phyloP scores from a whole-genome alignment of 768 basidiomycete species.

The Tricholoma hemisulphureum region DNA sequence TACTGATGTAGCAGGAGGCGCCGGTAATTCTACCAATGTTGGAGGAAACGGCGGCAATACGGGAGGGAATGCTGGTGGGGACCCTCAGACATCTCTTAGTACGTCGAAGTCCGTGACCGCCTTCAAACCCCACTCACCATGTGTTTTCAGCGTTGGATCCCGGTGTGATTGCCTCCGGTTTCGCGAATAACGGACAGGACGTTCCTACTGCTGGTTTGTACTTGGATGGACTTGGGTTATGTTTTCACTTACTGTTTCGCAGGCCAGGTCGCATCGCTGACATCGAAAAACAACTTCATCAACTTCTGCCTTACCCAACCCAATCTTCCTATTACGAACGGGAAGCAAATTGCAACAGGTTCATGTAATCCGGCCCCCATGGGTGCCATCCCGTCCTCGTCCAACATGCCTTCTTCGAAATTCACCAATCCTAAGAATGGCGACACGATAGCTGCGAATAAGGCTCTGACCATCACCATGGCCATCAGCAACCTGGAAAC shows the following conservation, averaged over 20 bases:
- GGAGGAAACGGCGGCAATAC: slow-evolving; percentile 2
- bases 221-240: slow-evolving; percentile 11
- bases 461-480: slow-evolving; percentile 46
- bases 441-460: slow-evolving; percentile 40
- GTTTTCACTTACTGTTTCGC: slow-evolving; percentile 18
- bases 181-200: slow-evolving; percentile 49
- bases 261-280: slow-evolving; percentile 48
- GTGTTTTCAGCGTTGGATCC: slow-evolving; percentile 47
- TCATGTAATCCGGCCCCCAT: slow-evolving; percentile 59
- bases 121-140: not conserved
- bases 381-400: slow-evolving; percentile 45
- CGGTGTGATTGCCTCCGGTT: slow-evolving; percentile 45
- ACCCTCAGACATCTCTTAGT: slow-evolving; percentile 49
- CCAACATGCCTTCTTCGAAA: slow-evolving; percentile 45
- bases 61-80: slow-evolving; percentile 17
- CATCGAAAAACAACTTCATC: slow-evolving; percentile 61
- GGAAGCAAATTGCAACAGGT: slow-evolving; percentile 44
- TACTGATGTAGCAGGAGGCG: slow-evolving; percentile 1
- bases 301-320: slow-evolving; percentile 46
- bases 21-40: not conserved
- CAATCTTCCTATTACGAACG: slow-evolving; percentile 49
- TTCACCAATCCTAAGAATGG: slow-evolving; percentile 43
- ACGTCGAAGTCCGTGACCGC: slow-evolving; percentile 5
- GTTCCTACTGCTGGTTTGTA: slow-evolving; percentile 35
- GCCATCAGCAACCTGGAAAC: slow-evolving; percentile 39